Evolutionary conservation across 2,329 filamentous ascomycete species (phyloP), one percentile per base, ranked within the genome.

Genomic region (Penicillium sp.): DNA sequence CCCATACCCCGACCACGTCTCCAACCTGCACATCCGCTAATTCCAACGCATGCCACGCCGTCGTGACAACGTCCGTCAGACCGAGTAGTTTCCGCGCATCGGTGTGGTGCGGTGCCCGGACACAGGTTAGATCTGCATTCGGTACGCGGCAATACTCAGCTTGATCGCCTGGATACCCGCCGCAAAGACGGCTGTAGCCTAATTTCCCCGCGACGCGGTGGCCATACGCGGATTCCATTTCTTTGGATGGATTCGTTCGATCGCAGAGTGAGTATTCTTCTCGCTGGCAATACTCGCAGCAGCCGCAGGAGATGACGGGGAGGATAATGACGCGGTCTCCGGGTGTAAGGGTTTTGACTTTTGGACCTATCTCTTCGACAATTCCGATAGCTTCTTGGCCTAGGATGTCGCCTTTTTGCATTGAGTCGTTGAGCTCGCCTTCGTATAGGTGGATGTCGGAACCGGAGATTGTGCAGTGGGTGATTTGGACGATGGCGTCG

Each of bases 131-230:
- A 51, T 72, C 69, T 2, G 69, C 70, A 53, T 70, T 69, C 7
- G 71, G 71, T 9, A 67, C 69, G 7, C 68, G 70, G 43, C 67
- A 69, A 54, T 62, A 74, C 56, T 73, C 71, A 2, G 71, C 71
- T 56, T 74, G 70, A 34, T 69, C 62, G 16, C 71, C 70, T 13
- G 71, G 59, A 58, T 70, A 73, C 14, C 71, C 70, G 2, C 70
- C 70, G 27, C 62, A 67, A n/a, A 70, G 43, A 10, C 65, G 60
- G 1, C 69, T 67, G 52, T 63, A 73, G 23, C 70, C 70, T 41
- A 72, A 61, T 14, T 68, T 67, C 9, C 70, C 69, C 3, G 68
- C 60, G n/a, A 70, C 26, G 2, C 65, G 66, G 47, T 68, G 59
- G 0, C 69, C 67, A 34, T 67, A 71, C 32, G 63, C 51, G 13